These are phyloP conservation scores for Podospora conica DNA, from an alignment of 495 filamentous ascomycete species.

Conservation along the genomic window DNA sequence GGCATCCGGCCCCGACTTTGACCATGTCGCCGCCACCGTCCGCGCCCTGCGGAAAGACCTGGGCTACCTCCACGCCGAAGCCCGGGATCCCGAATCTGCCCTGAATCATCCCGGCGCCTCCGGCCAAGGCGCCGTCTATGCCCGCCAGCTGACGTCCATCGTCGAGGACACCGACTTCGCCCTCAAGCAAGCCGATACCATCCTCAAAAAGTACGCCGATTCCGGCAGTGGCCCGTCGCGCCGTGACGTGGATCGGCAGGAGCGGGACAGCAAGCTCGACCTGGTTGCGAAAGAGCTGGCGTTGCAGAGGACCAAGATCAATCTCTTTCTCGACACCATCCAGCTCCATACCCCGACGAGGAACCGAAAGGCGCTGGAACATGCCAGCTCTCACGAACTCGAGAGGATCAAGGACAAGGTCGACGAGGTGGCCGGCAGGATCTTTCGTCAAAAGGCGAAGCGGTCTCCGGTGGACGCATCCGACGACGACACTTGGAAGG, in stretches of 20 bases:
- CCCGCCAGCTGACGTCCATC: constrained; percentile 38
- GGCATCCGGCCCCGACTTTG: constrained; percentile 35
- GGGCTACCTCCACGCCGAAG: constrained; percentile 44
- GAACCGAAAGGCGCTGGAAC: constrained; percentile 20
- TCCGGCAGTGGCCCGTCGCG: neutral
- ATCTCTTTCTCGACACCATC: constrained; percentile 43
- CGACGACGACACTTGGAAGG: constrained; percentile 47
- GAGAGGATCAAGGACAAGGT: constrained; percentile 46
- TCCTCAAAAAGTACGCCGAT: constrained; percentile 36
- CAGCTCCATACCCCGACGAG: constrained; percentile 37
- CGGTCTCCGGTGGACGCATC: constrained; percentile 29
- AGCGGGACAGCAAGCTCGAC: constrained; percentile 29
- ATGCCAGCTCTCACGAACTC: constrained; percentile 24
- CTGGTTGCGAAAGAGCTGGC: constrained; percentile 32
- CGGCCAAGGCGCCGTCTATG: constrained; percentile 28
- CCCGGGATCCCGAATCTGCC: constrained; percentile 42
- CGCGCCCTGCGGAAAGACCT: constrained; percentile 42
- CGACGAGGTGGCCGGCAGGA: constrained; percentile 42
- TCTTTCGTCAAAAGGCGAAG: constrained; percentile 32
- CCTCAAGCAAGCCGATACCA: constrained; percentile 41
- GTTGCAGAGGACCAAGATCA: constrained; percentile 37
- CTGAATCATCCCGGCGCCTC: constrained; percentile 29
- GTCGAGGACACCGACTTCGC: constrained; percentile 45
- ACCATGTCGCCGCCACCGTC: constrained; percentile 31
- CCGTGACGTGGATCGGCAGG: constrained; percentile 25